Evolutionary conservation across 1,284 basidiomycete genomes (phyloP).

Genomic region (Leccinum holopus): DNA sequence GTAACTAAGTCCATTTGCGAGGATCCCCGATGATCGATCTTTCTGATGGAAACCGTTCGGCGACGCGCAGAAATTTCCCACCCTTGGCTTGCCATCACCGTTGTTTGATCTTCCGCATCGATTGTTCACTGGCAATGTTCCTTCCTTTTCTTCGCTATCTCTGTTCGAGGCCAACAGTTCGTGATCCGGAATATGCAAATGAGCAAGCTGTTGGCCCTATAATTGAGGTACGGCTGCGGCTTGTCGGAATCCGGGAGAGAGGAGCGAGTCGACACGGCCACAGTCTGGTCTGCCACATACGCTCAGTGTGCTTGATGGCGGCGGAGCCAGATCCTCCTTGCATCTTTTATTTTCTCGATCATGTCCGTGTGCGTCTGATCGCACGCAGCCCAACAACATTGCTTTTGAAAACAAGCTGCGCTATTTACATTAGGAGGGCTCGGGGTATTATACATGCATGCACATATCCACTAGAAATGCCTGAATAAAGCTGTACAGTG

Average conservation of each 20-base stretch:
- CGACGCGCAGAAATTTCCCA: slow-evolving; percentile 3
- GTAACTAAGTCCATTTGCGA: slow-evolving; percentile 20
- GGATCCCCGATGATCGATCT: slow-evolving; percentile 26
- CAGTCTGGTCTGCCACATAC: not conserved
- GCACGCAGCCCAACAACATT: slow-evolving; percentile 7
- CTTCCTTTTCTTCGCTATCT: slow-evolving; percentile 6
- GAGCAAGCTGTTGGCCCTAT: not conserved
- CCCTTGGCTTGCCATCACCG: slow-evolving; percentile 16
- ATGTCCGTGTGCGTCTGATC: slow-evolving; percentile 1
- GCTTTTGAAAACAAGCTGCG: slow-evolving; percentile 11
- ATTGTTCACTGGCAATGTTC: slow-evolving; percentile 2
- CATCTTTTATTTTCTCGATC: slow-evolving; percentile 20
- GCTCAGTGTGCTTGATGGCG: not conserved
- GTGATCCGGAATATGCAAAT: not conserved
- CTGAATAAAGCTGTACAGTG: slow-evolving; percentile 36
- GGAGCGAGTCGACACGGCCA: not conserved
- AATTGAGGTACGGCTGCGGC: not conserved
- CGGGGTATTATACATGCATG: slow-evolving; percentile 38
- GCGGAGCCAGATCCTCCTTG: not conserved
- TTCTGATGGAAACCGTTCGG: slow-evolving; percentile 33
- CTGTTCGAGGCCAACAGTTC: not conserved
- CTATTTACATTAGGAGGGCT: slow-evolving; percentile 35
- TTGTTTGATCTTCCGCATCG: slow-evolving; percentile 19
- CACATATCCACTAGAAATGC: slow-evolving; percentile 39
- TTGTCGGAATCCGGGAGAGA: slow-evolving; percentile 2